Evolutionary conservation across 805 yeast genomes (phyloP).

Genomic region (Sugiyamaella boreocaroliniensis): DNA sequence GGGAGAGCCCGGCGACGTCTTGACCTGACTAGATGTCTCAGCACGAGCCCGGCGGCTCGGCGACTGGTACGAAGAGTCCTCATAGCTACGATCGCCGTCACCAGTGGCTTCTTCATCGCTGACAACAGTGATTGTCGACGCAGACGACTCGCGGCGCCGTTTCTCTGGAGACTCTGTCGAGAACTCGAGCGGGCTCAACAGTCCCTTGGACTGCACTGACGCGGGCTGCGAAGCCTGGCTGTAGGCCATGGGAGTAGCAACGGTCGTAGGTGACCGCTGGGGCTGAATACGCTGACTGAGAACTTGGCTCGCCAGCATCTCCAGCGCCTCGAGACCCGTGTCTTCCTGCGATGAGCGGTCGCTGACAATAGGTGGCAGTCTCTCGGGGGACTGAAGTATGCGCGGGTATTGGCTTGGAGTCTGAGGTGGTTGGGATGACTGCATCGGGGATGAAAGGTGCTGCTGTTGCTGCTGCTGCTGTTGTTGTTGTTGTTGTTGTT

Average conservation of each 20-base stretch:
- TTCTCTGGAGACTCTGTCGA: constrained; percentile 14
- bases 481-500: too few relatives aligned
- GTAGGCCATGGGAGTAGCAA: not conserved
- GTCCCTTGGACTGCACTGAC: constrained; percentile 9
- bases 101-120: constrained; percentile 27
- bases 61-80: constrained; percentile 1
- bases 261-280: not conserved
- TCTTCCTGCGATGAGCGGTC: constrained; percentile 1
- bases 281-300: constrained; percentile 26
- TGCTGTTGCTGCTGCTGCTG: too few relatives aligned
- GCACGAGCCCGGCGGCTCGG: not conserved
- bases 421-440: not conserved
- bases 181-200: constrained; percentile 23
- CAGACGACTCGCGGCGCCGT: constrained; percentile 31
- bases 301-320: constrained; percentile 49
- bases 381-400: not conserved
- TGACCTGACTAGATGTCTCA: not conserved
- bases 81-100: constrained; percentile 6
- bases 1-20: constrained; percentile 9
- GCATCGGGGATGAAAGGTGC: not conserved
- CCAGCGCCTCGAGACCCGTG: constrained; percentile 44
- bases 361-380: not conserved
- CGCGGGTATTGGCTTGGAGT: not conserved
- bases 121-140: constrained; percentile 31
- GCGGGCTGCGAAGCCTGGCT: not conserved